Evolutionary conservation across 495 filamentous ascomycete species (phyloP).

Genomic region (Glonium stellatum): DNA sequence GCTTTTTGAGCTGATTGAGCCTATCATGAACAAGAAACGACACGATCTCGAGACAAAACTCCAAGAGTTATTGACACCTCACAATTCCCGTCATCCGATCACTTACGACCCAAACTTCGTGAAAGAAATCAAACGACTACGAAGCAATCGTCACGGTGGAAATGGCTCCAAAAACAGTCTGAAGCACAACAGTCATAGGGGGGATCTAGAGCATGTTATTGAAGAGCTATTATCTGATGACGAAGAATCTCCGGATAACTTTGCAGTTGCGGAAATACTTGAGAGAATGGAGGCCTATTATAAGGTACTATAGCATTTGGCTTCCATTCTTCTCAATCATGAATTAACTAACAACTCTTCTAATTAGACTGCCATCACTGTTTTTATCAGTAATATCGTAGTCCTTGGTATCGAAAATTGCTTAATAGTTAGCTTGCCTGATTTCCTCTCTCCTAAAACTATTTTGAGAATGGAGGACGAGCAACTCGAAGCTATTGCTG

Average conservation of each 20-base stretch:
- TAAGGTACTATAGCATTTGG: slow-evolving; percentile 10
- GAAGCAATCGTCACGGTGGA: not conserved
- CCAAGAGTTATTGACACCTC: not conserved
- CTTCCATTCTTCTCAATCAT: not conserved
- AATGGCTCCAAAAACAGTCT: not conserved
- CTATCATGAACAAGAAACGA: not conserved
- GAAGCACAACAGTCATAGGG: too few relatives aligned
- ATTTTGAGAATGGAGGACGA: slow-evolving; percentile 9
- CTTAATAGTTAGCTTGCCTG: slow-evolving; percentile 5
- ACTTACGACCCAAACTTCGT: not conserved
- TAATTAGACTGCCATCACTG: slow-evolving; percentile 50
- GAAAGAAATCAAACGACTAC: not conserved
- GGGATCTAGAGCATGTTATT: too few relatives aligned
- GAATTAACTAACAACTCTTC: not conserved
- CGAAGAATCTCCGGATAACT: slow-evolving; percentile 2
- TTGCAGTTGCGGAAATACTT: slow-evolving; percentile 17
- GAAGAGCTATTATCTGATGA: not conserved
- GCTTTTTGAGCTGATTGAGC: not conserved
- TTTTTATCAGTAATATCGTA: slow-evolving; percentile 57
- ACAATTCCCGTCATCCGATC: not conserved
- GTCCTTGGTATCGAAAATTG: slow-evolving; percentile 27
- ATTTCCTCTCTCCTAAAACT: slow-evolving; percentile 40
- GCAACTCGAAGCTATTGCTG: slow-evolving; percentile 8
- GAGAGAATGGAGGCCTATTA: slow-evolving; percentile 30
- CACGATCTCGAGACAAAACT: not conserved